These are phyloP conservation scores for Calocybe cyanea DNA, from an alignment of 768 basidiomycete genomes.

Conservation along the genomic window DNA sequence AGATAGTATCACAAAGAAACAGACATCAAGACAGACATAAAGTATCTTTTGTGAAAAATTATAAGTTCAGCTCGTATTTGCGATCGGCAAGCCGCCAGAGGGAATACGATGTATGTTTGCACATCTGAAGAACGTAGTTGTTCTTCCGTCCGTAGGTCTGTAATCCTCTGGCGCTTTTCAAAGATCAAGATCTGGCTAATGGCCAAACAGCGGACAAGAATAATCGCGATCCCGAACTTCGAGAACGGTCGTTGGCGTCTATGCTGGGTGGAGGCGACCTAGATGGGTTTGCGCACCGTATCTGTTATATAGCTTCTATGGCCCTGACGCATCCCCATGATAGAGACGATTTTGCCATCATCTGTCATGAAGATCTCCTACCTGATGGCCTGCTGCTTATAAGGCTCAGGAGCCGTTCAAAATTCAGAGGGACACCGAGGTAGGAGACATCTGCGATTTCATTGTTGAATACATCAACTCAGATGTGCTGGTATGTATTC, in stretches of 20 bases:
- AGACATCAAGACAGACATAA: slow-evolving; percentile 2
- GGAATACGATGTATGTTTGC: slow-evolving; percentile 53
- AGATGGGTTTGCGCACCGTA: slow-evolving; percentile 55
- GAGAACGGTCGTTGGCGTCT: slow-evolving; percentile 58
- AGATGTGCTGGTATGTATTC: slow-evolving; percentile 72
- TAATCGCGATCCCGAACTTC: no score
- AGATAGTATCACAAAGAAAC: no score
- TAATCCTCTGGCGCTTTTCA: slow-evolving; percentile 1
- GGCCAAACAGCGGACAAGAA: slow-evolving; percentile 43
- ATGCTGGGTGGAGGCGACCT: slow-evolving; percentile 74
- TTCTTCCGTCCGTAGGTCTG: slow-evolving; percentile 61
- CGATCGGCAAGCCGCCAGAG: slow-evolving; percentile 66
- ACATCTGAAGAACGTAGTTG: slow-evolving; percentile 66
- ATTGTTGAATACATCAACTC: slow-evolving; percentile 82
- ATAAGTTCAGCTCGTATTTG: slow-evolving; percentile 64
- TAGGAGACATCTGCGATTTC: slow-evolving; percentile 76
- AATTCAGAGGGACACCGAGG: slow-evolving; percentile 47
- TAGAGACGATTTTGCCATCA: slow-evolving; percentile 65
- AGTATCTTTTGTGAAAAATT: no score
- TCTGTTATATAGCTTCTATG: background rate
- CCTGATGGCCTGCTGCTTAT: slow-evolving; percentile 58
- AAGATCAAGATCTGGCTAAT: no score
- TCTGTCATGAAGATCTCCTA: slow-evolving; percentile 50
- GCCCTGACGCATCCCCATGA: slow-evolving; percentile 2
- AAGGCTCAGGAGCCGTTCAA: slow-evolving; percentile 28